Percentiles rank a stretch among this genome's conserved stretches.
These are phyloP conservation scores for Saccharomycopsis fodiens DNA, from an alignment of 805 yeast genomes.

Conservation along the genomic window DNA sequence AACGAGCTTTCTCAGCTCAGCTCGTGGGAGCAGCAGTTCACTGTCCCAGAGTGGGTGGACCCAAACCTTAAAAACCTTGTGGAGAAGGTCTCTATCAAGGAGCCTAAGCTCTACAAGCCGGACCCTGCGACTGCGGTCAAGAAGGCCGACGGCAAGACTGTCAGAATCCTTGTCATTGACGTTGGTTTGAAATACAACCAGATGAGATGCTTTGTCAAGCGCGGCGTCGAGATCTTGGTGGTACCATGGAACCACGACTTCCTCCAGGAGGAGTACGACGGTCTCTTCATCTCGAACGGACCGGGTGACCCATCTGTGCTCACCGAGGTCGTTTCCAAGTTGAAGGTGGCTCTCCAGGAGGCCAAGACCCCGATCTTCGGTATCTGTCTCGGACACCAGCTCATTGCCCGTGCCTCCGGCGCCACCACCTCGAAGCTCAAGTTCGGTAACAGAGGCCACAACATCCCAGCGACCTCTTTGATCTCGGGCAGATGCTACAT, in stretches of 20 bases:
- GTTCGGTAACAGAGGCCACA: constrained; percentile 99
- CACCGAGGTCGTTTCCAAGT: constrained; percentile 54
- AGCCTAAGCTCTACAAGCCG: constrained; percentile 74
- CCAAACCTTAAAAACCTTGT: constrained; percentile 91
- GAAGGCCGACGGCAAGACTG: constrained; percentile 57
- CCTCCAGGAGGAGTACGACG: constrained; percentile 77
- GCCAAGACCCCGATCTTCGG: constrained; percentile 89
- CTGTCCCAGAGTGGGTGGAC: constrained; percentile 82
- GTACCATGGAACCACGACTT: constrained; percentile 95
- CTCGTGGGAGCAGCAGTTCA: constrained; percentile 58
- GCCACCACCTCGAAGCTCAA: constrained; percentile 87
- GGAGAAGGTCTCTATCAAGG: constrained; percentile 75
- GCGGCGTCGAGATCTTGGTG: constrained; percentile 93
- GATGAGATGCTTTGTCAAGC: constrained; percentile 89
- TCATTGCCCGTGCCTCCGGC: constrained; percentile 91
- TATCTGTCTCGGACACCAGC: constrained; percentile 97
- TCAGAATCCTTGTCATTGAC: constrained; percentile 85
- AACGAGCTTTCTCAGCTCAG: constrained; percentile 28
- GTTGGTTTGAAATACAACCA: constrained; percentile 98
- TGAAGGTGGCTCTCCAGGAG: constrained; percentile 49
- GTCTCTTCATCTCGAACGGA: constrained; percentile 94
- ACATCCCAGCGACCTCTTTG: constrained; percentile 88
- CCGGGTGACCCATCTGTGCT: constrained; percentile 98
- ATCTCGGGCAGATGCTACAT: constrained; percentile 94
- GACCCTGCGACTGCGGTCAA: constrained; percentile 40